Base-by-base conservation (phyloP, 2,329 filamentous ascomycete species). In the Colletotrichum sp. region DNA sequence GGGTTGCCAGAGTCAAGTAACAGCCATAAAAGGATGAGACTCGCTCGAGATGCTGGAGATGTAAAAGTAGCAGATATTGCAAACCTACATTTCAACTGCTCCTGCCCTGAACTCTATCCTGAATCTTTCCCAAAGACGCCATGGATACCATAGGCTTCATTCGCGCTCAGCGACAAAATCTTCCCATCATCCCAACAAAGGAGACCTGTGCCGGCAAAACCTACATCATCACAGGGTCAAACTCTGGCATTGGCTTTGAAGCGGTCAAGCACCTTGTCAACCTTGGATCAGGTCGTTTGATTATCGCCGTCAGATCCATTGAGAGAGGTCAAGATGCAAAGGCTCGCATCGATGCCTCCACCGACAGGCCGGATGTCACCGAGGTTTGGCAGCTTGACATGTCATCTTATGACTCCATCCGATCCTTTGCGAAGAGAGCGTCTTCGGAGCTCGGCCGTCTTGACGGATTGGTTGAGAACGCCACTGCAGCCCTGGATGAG, bases 401-500 rank as follows among this genome's bases (percentile, higher is more conserved):
- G n/a, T 52, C 44, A 52, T 52, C 44, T 8, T 52, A 22, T 25
- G 44, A 52, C 11, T 52, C 44, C n/a, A 52, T 52, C 6, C 44
- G 44, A 52, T n/a, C 44, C 2, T 52, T 52, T 52, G 44, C 44
- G 3, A 52, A 52, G n/a, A 52, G 6, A 52, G 44, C 44, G 3
- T 52, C 44, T 22, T 52, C 11, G 44, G 44, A 52, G 44, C 44
- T 52, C n/a, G 13, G 6, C n/a, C n/a, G 44, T 22, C 19, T 52
- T 22, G 44, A 52, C 44, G 44, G 44, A 22, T 13, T 52, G 27
- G 79, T 89, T 25, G 81, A 84, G 64, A 90, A 85, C 48, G 83
- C 84, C 4, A 82, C 87, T 2, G 78, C 91, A 5, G 83, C 83
- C 2, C 84, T 83, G 0, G 28, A 19, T 4, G 72, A 80, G 0